Conservation (phyloP, 306 rosid genomes). For the Trichosanthes truncata region DNA sequence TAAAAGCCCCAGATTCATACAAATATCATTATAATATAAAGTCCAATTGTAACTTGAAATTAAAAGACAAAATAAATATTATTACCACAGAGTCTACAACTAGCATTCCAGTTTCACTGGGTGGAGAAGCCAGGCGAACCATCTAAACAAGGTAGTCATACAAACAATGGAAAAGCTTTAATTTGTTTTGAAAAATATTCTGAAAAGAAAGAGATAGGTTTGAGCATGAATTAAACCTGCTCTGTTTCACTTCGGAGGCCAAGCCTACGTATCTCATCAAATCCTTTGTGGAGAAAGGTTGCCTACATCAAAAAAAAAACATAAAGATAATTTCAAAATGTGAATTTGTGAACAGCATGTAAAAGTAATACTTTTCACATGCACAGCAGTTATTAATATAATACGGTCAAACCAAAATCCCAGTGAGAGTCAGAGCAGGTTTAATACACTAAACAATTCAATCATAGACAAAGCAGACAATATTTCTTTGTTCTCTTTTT, state of each 20-base stretch:
- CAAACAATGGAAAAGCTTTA: constrained; percentile 25
- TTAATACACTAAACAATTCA: not conserved
- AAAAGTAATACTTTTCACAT: not conserved
- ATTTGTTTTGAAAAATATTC: not conserved
- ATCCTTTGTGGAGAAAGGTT: constrained; percentile 94
- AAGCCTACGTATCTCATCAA: constrained; percentile 92
- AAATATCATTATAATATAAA: constrained; percentile 6
- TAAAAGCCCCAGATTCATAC: not conserved
- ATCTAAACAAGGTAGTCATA: constrained; percentile 25
- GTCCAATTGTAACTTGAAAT: not conserved
- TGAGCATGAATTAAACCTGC: constrained; percentile 43
- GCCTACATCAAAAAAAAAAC: constrained; percentile 27
- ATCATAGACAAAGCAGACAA: not conserved
- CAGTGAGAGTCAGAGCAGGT: not conserved
- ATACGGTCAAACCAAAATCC: not conserved
- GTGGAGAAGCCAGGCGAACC: constrained; percentile 72
- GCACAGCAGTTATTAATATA: not conserved
- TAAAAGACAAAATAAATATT: constrained; percentile 6
- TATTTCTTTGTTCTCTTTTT: too few species aligned
- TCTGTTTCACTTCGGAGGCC: constrained; percentile 86
- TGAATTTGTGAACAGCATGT: not conserved
- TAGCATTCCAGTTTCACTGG: constrained; percentile 91
- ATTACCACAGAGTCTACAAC: constrained; percentile 92
- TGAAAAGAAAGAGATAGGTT: not conserved
- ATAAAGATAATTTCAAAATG: not conserved